Evolutionary conservation across 2,329 filamentous ascomycete species (phyloP), one percentile per base, ranked within the genome.

Genomic region (Paracamarosporium sp.): DNA sequence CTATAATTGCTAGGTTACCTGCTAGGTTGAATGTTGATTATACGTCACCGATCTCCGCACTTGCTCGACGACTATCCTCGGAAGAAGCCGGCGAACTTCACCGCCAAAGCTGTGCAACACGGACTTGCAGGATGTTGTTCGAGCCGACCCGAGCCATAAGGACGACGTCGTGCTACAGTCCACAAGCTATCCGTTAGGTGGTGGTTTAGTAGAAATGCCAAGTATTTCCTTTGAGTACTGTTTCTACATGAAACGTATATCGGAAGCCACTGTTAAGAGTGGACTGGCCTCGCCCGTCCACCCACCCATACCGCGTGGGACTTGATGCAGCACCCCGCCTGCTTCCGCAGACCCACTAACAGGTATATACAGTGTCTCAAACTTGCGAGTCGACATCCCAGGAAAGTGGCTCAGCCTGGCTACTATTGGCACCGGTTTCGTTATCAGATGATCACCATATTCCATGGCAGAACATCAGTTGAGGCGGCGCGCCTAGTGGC

Each of bases 51-150:
- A n/a, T 17, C 31, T 38, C 48, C 33, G 36, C 36, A 40, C 36
- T 50, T 30, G 6, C 47, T 50, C 12, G 22, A 17, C 9, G 7
- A 40, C 33, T 50, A 17, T 40, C 35, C 11, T 41, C 48, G 25
- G 48, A 31, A 46, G 45, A 33, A 4, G 12, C 30, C 31, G 52
- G 38, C 50, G 46, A 38, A 53, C 53, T 60, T 69, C 70, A 73
- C 72, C 71, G 70, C 72, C 65, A 67, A 64, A 69, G 60, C 56
- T 72, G 70, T 73, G 66, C 66, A 48, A 73, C 71, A 51, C 46
- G 48, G 63, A 58, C 4, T 59, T 58, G 63, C 44, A 33, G 36
- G 54, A 50, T 22, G n/a, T 36, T 41, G 33, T 43, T 44, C 25
- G 35, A 50, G 50, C 48, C 47, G 40, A 43, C 46, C 36, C 38